Percentiles rank a stretch among this genome's conserved stretches.
phyloP scores from a whole-genome alignment of 2,329 filamentous ascomycete genomes.

The Trichophyton equinum region DNA sequence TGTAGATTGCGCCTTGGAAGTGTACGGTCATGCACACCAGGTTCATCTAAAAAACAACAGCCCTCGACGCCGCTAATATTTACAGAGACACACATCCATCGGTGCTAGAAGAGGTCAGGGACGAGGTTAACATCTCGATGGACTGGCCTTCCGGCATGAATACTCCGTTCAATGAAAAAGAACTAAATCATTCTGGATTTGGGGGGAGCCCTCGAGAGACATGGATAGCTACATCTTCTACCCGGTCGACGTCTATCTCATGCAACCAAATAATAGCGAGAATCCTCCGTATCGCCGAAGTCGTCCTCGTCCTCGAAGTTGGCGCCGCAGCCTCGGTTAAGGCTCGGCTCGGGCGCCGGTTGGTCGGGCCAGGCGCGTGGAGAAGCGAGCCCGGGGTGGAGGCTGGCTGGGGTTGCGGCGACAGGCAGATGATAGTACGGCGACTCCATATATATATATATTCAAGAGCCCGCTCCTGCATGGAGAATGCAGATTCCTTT shows the following conservation, averaged over 20 bases:
- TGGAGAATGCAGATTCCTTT: too few relatives aligned
- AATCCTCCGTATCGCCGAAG: too few relatives aligned
- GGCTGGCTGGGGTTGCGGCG: background rate
- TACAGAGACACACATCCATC: too few relatives aligned
- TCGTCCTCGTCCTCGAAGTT: too few relatives aligned
- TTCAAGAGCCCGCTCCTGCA: background rate
- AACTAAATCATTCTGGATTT: background rate
- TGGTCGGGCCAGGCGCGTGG: background rate
- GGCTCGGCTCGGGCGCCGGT: background rate
- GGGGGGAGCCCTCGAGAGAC: background rate
- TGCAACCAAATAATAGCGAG: too few relatives aligned
- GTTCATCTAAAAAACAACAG: too few relatives aligned
- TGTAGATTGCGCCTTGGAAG: too few relatives aligned
- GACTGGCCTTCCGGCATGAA: constrained; percentile 4
- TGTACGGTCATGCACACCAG: too few relatives aligned
- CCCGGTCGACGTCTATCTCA: too few relatives aligned
- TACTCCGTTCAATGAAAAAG: background rate
- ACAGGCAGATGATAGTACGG: background rate
- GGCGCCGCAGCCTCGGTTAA: background rate
- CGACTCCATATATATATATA: background rate
- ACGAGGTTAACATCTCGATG: constrained; percentile 6
- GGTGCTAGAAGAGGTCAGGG: background rate
- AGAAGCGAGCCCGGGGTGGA: background rate
- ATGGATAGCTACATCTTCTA: background rate
- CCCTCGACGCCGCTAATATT: too few relatives aligned